A percentile compares a stretch with the other conserved stretches of the same genome.
Conservation (phyloP, 306 rosid genomes). For the Cicer judaicum region DNA sequence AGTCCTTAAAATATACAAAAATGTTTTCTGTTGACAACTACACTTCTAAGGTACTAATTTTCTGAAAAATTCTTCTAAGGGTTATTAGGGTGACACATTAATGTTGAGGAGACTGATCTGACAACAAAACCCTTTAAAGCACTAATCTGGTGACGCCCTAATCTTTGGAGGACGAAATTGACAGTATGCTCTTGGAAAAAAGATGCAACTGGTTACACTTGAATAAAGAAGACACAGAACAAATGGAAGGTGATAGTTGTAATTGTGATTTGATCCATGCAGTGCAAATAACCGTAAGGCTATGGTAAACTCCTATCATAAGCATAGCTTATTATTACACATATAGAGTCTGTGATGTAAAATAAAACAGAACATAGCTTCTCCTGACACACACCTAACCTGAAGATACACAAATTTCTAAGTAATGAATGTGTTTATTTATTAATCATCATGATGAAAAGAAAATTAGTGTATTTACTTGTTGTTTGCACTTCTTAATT, state of each 20-base stretch:
- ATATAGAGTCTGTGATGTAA: not conserved
- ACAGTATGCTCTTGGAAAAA: not conserved
- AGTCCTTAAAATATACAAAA: not conserved
- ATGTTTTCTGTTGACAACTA: not conserved
- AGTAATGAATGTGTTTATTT: slow-evolving; percentile 33
- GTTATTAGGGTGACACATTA: not conserved
- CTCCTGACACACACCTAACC: slow-evolving; percentile 32
- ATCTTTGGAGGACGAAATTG: slow-evolving; percentile 3
- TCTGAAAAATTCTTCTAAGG: not conserved
- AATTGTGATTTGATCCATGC: slow-evolving; percentile 25
- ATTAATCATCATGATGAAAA: slow-evolving; percentile 34
- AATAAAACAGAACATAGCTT: slow-evolving; percentile 40
- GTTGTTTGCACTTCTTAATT: slow-evolving; percentile 91
- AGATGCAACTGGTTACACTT: slow-evolving; percentile 9
- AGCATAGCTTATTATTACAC: slow-evolving; percentile 7
- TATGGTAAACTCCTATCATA: not conserved
- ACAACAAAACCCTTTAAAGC: not conserved
- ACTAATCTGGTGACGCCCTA: not conserved
- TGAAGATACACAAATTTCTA: slow-evolving; percentile 28
- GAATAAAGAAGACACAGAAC: slow-evolving; percentile 21
- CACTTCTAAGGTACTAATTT: not conserved
- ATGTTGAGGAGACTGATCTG: slow-evolving; percentile 7
- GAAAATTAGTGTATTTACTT: slow-evolving; percentile 63
- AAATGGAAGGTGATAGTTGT: slow-evolving; percentile 14
- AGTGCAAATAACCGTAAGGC: slow-evolving; percentile 17